Base-by-base conservation (phyloP, 2,329 filamentous ascomycete genomes). In the Alternaria angustiovoidea region DNA sequence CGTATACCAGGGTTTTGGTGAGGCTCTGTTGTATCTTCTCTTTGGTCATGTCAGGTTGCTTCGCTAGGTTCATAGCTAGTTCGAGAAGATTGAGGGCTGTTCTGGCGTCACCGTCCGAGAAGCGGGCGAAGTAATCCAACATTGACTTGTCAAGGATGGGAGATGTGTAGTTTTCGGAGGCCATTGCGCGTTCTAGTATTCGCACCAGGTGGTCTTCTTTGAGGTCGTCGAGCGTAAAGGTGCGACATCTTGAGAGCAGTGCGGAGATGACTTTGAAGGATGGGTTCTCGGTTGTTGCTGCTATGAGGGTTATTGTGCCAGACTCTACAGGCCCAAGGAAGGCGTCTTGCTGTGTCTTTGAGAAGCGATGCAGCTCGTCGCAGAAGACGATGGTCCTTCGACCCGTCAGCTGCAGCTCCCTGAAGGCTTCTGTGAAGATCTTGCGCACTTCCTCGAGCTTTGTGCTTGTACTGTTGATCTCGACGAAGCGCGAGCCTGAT, bases 311-410 rank as follows among this genome's bases (percentile, higher is more conserved):
- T 66, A 99, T 90, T 28, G 91, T 91, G 6, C 95, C 95, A 1
- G 89, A 89, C 79, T 99, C 95, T 22, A 98, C 94, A 0, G 94
- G 94, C 16, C 91, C 92, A 2, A 99, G 83, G 69, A 98, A 98
- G 1, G 97, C 91, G 78, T 98, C 95, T 75, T 99, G 95, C 77
- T 98, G 95, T 0, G 89, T 86, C 80, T 97, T 97, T 68, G 87
- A 91, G 82, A 97, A 97, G 28, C 94, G 83, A 79, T 97, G 93
- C 48, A 97, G 95, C 82, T 98, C 95, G 80, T 99, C 95, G 81
- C 94, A 97, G 78, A 99, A 99, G 65, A 99, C 88, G 65, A 99
- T 96, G 0, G 95, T 98, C 80, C 92, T 94, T 62, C 93, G 86
- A 1, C 94, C 94, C 0, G 93, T 96, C 52, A 98, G 82, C 1